Conservation (phyloP, 768 basidiomycete genomes). For the Chlorophyllum brunneum region DNA sequence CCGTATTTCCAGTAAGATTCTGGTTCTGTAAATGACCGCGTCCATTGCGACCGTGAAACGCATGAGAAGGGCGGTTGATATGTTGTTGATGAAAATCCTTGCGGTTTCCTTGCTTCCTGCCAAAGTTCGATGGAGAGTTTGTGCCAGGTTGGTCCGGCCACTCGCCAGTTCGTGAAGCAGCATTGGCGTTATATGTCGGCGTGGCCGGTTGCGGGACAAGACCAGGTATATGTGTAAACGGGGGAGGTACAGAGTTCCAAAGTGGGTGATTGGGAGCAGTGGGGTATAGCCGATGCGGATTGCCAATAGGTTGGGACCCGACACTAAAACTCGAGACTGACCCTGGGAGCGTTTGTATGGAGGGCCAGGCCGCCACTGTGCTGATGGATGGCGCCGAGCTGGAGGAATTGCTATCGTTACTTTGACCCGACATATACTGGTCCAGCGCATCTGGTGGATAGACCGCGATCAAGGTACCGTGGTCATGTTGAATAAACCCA, state of each 20-base stretch:
- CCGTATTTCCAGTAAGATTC: slow-evolving; percentile 15
- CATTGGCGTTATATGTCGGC: background rate
- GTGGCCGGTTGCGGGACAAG: background rate
- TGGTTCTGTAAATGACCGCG: slow-evolving; percentile 6
- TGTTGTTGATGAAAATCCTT: slow-evolving; percentile 1
- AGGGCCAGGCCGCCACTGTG: background rate
- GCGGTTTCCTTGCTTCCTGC: background rate
- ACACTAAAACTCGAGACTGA: background rate
- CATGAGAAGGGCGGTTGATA: background rate
- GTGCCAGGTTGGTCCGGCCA: background rate
- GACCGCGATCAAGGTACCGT: slow-evolving; percentile 67
- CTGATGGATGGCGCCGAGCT: slow-evolving; percentile 14
- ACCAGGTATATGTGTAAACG: background rate
- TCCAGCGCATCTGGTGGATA: slow-evolving; percentile 70
- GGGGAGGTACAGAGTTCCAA: slow-evolving; percentile 3
- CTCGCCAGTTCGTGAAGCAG: background rate
- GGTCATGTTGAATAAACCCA: slow-evolving; percentile 70
- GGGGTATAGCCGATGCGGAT: background rate
- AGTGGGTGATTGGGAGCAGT: background rate
- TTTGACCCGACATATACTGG: slow-evolving; percentile 51
- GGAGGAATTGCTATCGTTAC: slow-evolving; percentile 21
- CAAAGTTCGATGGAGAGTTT: background rate
- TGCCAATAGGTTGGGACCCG: background rate
- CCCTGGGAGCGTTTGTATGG: background rate
- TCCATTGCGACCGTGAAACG: slow-evolving; percentile 4